Base-by-base conservation (phyloP, 2,329 filamentous ascomycete species). In the Hypoxylon sp. region DNA sequence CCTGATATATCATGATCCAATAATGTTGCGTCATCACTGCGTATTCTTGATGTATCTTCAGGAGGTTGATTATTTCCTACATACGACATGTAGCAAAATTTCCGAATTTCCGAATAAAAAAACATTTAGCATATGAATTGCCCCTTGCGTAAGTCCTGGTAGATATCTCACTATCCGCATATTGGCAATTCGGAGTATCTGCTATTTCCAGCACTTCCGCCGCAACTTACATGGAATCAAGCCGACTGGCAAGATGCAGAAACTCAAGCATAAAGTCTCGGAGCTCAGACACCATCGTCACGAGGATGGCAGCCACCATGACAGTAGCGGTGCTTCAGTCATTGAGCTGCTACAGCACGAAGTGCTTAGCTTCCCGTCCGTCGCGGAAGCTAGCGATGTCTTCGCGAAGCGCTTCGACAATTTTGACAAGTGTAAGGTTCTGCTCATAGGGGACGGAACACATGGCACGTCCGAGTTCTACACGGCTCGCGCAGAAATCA, bases 391-490 rank as follows among this genome's bases (percentile, higher is more conserved):
- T 11, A 25, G 53, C 16, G 27, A 25, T n/a, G 43, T 19, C 25
- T 21, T 56, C 27, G 19, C 25, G 41, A 47, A 56, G 5, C 21
- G 27, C 41, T 46, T 56, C 19, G 29, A 56, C 9, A 37, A 29
- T 29, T 56, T 56, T 14, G 29, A 27, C 19, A 27, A 47, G 2
- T 46, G 27, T 19, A 46, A 47, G 21, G 53, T 56, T 21, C 41
- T 56, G 1, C 39, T 56, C 16, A 50, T 58, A 2, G 55, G 55
- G 12, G 45, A 58, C 4, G 46, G 27, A 12, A 30, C 55, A 3
- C 55, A 50, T 23, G 55, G 55, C 2, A 58, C 45, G 2, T 58
- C 45, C 11, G 55, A 58, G 32, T 58, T 58, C 34, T 58, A 58
- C 19, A 12, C 19, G 12, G 32, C 46, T 12, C 55, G 55, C 8